phyloP scores from a whole-genome alignment of 2,329 filamentous ascomycete genomes.

The Xylaria sp. region DNA sequence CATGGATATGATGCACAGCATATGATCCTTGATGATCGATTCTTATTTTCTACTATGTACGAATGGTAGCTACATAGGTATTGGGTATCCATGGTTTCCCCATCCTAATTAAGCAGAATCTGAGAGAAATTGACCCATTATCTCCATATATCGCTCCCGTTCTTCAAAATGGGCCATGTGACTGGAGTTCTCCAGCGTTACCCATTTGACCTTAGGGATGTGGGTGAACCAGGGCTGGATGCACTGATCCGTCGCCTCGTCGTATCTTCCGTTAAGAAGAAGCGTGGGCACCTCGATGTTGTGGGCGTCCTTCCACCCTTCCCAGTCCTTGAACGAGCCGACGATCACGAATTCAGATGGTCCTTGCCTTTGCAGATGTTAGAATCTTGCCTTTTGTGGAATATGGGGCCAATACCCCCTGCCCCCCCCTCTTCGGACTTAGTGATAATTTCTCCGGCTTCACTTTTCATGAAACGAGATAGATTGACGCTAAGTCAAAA shows the following conservation, averaged over 20 bases:
- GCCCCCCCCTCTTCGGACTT: background rate
- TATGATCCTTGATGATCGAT: background rate
- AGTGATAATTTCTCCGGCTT: background rate
- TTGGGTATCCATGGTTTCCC: background rate
- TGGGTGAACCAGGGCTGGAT: constrained; percentile 46
- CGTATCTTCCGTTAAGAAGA: constrained; percentile 38
- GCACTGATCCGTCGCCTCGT: constrained; percentile 51
- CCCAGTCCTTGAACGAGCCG: constrained; percentile 38
- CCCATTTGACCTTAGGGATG: constrained; percentile 23
- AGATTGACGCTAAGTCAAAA: background rate
- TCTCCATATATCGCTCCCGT: constrained; percentile 1
- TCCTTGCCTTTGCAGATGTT: constrained; percentile 41
- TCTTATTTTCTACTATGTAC: background rate
- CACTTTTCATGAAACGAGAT: background rate
- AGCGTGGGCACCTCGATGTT: constrained; percentile 32
- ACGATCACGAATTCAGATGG: constrained; percentile 45
- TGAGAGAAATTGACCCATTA: constrained; percentile 4
- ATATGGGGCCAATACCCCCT: background rate
- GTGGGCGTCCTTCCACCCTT: constrained; percentile 32
- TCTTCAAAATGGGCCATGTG: constrained; percentile 26
- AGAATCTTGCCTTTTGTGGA: background rate
- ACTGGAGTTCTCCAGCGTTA: constrained; percentile 14
- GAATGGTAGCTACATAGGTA: background rate
- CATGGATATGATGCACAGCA: background rate
- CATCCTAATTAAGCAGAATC: background rate